phyloP scores from a whole-genome alignment of 73 alveolate species.

The Paramecium octaurelia region DNA sequence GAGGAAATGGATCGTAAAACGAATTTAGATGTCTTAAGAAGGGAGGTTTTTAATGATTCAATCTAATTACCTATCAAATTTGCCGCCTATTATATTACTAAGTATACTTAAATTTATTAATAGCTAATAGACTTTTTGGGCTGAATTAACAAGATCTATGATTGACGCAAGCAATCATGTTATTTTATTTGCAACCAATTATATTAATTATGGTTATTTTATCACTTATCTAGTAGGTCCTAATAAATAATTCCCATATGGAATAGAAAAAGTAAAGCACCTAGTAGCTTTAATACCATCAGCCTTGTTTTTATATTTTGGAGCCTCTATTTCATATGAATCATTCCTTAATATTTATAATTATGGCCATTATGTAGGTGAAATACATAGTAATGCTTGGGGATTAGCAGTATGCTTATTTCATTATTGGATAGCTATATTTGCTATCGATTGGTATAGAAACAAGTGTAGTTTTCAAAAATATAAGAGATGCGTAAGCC shows the following conservation, averaged over 20 bases:
- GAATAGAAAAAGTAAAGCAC: conserved; percentile 50
- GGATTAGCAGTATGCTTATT: conserved; percentile 2
- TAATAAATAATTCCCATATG: conserved; percentile 49
- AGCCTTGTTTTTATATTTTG: conserved; percentile 50
- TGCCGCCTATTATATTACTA: conserved; percentile 45
- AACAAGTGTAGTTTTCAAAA: conserved; percentile 36
- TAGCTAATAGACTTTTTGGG: conserved; percentile 49
- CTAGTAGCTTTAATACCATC: conserved; percentile 55
- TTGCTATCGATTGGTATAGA: conserved; percentile 33
- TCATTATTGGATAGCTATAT: conserved; percentile 12
- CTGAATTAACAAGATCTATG: conserved; percentile 56
- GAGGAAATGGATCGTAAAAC: conserved; percentile 52
- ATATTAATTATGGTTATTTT: conserved; percentile 36
- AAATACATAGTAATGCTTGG: conserved; percentile 8
- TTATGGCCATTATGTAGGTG: conserved; percentile 30
- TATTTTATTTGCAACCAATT: conserved; percentile 50
- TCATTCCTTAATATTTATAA: conserved; percentile 24
- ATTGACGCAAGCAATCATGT: conserved; percentile 62
- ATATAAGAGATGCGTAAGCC: conserved; percentile 31
- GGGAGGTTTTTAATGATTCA: conserved; percentile 56
- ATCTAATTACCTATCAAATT: conserved; percentile 53
- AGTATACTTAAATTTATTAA: conserved; percentile 15
- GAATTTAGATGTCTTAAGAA: conserved; percentile 39
- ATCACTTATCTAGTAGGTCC: not conserved
- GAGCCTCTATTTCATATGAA: conserved; percentile 17